Evolutionary conservation across 352 stramenopile species (phyloP), one percentile per base, ranked within the genome.

Genomic region (Phytophthora melonis): DNA sequence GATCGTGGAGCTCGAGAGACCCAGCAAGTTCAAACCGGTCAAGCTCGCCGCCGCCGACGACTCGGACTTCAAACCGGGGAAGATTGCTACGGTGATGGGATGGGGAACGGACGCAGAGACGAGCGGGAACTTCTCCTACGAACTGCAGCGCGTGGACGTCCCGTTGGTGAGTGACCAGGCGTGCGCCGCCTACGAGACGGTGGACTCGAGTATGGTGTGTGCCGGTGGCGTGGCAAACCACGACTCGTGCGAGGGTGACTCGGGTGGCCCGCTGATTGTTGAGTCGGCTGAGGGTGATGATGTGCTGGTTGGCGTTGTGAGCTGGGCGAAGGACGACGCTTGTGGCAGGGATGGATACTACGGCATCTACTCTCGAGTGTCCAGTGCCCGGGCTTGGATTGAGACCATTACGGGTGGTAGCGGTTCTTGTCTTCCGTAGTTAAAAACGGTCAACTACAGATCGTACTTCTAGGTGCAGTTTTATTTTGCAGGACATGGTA

Each of bases 331-430:
- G 52, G 77, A 83, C 32, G 49, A 72, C 3, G 45, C 63, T 0
- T 92, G 84, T 19, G 82, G 77, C 5, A 61, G 70, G n/a, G 71
- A 68, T 23, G 70, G 74, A 10, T 80, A 84, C 53, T 85, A 78
- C 1, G 84, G 79, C 5, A 76, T 92, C 13, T 90, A 89, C 73
- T 75, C 82, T 19, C 75, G 77, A 11, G 80, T 92, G 49, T 86
- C 83, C 14, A 75, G 76, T 32, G 81, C 39, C 14, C 70, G 77
- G 18, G 39, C 58, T 6, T 90, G 80, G 80, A 81, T 90, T 57
- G 62, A 73, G 16, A 39, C 39, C 0, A 70, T 70, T n/a, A 54
- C 19, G 0, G 54, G 67, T 8, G 67, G 57, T 6, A 62, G 58
- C 27, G 58, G 68, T 23, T 63, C 68, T 1, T 75, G 68, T 27